Base-by-base conservation (phyloP, 495 filamentous ascomycete species). In the Glutinoglossum americanum region DNA sequence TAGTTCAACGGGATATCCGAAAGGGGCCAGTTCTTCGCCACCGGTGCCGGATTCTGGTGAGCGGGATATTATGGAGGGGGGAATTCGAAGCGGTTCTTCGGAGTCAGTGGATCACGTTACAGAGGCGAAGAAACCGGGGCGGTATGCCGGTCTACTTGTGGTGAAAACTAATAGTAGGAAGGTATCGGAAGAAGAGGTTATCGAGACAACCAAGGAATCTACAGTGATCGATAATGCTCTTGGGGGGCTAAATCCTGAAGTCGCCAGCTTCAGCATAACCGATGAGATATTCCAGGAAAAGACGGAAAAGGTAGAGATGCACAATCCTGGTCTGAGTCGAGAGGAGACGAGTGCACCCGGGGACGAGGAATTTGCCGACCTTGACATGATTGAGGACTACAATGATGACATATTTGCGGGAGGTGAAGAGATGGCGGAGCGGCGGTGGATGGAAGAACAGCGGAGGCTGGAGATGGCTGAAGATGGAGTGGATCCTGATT, bases 141-240 rank as follows among this genome's bases (percentile, higher is more conserved):
- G 61, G 41, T 15, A 62, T 26, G 72, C 63, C 58, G 76, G 74
- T 4, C 82, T 80, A 0, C 85, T 86, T 56, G 66, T 82, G 48
- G 77, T 84, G 49, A 78, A 84, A 55, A 85, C 83, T 0, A 82
- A 86, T 61, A 80, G 76, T 56, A 81, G 83, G 62, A 73, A 78
- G 25, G 78, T 81, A 35, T 11, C 2, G 3, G 17, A 37, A 51
- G 10, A 15, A 33, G 25, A 1, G 28, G 11, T 28, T 28, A 3
- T 4, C 30, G 11, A 15, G 11, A 1, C 49, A 30, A 19, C 11
- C 28, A 1, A 2, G 7, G 11, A 9, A 23, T 32, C 26, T 32
- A 17, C 49, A 17, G 30, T 8, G 5, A 23, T 17, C 19, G 23
- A 4, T 11, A 30, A 15, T 19, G 7, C 30, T 17, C 11, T 30